Evolutionary conservation across 2,329 filamentous ascomycete species (phyloP).

Genomic region (Colletotrichum somersetense): DNA sequence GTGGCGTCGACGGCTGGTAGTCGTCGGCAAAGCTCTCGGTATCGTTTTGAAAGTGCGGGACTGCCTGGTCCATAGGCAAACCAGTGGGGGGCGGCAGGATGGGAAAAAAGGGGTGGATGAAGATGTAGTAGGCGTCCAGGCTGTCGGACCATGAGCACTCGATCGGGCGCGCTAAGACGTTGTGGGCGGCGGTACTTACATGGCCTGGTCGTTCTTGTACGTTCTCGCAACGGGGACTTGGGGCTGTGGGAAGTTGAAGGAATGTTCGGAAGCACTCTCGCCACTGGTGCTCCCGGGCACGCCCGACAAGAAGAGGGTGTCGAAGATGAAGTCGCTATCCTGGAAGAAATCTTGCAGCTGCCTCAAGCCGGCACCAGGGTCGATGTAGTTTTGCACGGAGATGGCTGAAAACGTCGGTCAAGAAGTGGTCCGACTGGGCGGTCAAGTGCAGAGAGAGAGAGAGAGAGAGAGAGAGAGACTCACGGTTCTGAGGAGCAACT

Average conservation of each 20-base stretch:
- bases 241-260: slow-evolving; percentile 27
- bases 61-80: slow-evolving; percentile 50
- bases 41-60: slow-evolving; percentile 52
- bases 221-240: slow-evolving; percentile 54
- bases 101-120: slow-evolving; percentile 64
- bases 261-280: slow-evolving; percentile 42
- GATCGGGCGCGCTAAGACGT: background rate
- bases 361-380: slow-evolving; percentile 62
- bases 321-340: slow-evolving; percentile 63
- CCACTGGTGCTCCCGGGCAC: slow-evolving; percentile 41
- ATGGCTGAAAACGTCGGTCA: slow-evolving; percentile 47
- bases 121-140: slow-evolving; percentile 65
- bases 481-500: slow-evolving; percentile 48
- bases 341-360: slow-evolving; percentile 59
- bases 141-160: slow-evolving; percentile 32
- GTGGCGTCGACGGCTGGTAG: slow-evolving; percentile 57
- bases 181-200: slow-evolving; percentile 50
- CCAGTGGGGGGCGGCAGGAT: slow-evolving; percentile 59
- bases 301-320: slow-evolving; percentile 54
- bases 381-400: slow-evolving; percentile 56
- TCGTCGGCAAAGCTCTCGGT: slow-evolving; percentile 50
- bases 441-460: slow-evolving; percentile 9
- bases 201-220: slow-evolving; percentile 56
- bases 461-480: slow-evolving; percentile 41
- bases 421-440: background rate